Conservation (phyloP, 2,329 filamentous ascomycete genomes). For the Trichoderma sp. region DNA sequence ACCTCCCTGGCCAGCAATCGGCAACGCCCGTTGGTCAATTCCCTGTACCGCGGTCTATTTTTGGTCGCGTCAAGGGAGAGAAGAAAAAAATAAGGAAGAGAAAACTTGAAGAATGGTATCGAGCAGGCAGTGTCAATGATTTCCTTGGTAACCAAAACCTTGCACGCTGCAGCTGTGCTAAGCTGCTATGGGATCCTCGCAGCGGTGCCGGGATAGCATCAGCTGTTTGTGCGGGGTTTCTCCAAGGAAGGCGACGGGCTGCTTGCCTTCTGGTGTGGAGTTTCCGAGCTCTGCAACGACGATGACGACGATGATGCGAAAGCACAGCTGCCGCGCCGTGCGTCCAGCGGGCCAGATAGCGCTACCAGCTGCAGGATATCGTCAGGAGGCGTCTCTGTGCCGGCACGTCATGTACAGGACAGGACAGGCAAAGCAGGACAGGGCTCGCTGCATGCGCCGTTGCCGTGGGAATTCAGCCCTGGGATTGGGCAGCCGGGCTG, state of each 20-base stretch:
- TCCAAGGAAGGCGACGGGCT: neutral
- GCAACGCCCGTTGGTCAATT: slow-evolving; percentile 13
- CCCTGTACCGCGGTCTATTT: slow-evolving; percentile 14
- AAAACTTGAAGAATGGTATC: slow-evolving; percentile 4
- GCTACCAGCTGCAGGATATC: slow-evolving; percentile 22
- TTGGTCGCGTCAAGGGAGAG: slow-evolving; percentile 6
- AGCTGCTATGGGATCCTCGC: slow-evolving; percentile 1
- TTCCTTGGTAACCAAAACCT: neutral
- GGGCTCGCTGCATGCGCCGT: slow-evolving; percentile 11
- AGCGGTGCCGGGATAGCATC: neutral
- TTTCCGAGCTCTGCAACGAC: neutral
- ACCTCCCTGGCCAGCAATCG: slow-evolving; percentile 12
- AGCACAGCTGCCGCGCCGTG: slow-evolving; percentile 11
- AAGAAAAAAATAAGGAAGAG: no score
- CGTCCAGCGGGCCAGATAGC: slow-evolving; percentile 17
- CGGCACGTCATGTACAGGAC: slow-evolving; percentile 20
- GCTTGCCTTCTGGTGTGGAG: neutral
- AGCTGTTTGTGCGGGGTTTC: slow-evolving; percentile 15
- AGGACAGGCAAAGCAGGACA: neutral
- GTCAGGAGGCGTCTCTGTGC: slow-evolving; percentile 21
- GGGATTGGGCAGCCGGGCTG: slow-evolving; percentile 17
- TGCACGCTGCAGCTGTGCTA: neutral
- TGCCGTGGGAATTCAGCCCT: neutral
- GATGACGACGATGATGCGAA: slow-evolving; percentile 17
- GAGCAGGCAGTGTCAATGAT: neutral